Evolutionary conservation across 345 rosid species (phyloP), one percentile per base, ranked within the genome.

Genomic region (Eutrema japonicum): DNA sequence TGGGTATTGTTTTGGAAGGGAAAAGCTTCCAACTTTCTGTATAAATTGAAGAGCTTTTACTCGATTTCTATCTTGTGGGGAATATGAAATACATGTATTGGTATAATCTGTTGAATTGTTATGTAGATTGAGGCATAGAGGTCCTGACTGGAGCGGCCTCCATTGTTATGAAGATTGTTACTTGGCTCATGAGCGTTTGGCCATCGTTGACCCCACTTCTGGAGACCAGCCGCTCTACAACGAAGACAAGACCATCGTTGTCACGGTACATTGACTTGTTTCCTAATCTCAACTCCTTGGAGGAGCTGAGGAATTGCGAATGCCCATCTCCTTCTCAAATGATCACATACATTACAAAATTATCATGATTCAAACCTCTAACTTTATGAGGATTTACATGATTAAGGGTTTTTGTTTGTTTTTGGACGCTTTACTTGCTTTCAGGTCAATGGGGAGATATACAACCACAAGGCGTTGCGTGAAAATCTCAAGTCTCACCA

Each of bases 141-240:
- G 93, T 63, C 96, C 96, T 37, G 96, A 90, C 22, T 90, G 96
- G 96, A 88, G 96, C 26, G 96, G 96, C 0, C 63, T 90, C 62
- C 88, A 86, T 77, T 88, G 87, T 75, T 78, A 79, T 66, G 89
- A 67, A 18, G 84, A 84, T 67, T 88, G 91, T 73, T 90, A 85
- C 73, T 86, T 90, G 54, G 83, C 96, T 77, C 96, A 90, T 71
- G 93, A 90, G 71, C 85, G 93, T 42, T 80, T 90, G 78, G 96
- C 96, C 16, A 86, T 90, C 49, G 74, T 90, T 40, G 96, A 90
- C 81, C 96, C 96, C 30, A 74, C 90, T 64, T 90, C 96, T 29
- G 96, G 96, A 36, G 96, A 90, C 79, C 96, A 90, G 72, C 96
- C 96, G 0, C 92, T 90, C 29, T 90, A 85, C 72, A 88, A 88